Percentiles rank a stretch among this genome's conserved stretches.
Evolutionary conservation across 768 basidiomycete species (phyloP).

Genomic region (Kwoniella mangroviensis): DNA sequence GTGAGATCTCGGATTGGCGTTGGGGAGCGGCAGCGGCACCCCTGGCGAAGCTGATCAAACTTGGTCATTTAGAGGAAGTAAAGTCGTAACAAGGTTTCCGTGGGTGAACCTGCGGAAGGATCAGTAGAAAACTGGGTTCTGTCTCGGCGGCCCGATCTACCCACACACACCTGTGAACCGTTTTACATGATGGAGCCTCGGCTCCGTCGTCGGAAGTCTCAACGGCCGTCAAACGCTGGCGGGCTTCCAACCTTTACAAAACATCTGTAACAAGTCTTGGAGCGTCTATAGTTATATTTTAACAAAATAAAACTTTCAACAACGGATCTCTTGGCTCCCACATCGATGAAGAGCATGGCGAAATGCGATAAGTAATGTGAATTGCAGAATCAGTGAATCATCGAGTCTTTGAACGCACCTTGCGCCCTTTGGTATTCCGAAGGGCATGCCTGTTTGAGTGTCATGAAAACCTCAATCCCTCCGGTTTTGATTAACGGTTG

Average conservation of each 20-base stretch:
- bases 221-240: conserved; percentile 9
- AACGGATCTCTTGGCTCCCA: conserved; percentile 77
- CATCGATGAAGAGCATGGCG: conserved; percentile 80
- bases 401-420: conserved; percentile 67
- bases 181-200: not conserved
- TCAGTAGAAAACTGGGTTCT: conserved; percentile 60
- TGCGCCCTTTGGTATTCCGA: conserved; percentile 76
- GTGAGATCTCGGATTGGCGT: conserved; percentile 82
- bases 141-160: conserved; percentile 64
- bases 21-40: conserved; percentile 64
- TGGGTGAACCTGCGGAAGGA: conserved; percentile 82
- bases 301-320: conserved; percentile 62
- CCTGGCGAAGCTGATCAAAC: conserved; percentile 68
- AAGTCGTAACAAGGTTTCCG: conserved; percentile 74
- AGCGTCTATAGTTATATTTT: conserved; percentile 48
- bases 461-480: conserved; percentile 58
- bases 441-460: conserved; percentile 71
- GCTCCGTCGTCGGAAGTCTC: not conserved
- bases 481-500: conserved; percentile 26
- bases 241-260: conserved; percentile 30
- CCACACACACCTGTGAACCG: conserved; percentile 64
- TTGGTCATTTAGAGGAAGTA: conserved; percentile 83
- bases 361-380: conserved; percentile 82
- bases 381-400: conserved; percentile 66
- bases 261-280: conserved; percentile 35